Evolutionary conservation across 2,329 filamentous ascomycete species (phyloP).

Genomic region (Ceratocystis colombiana): DNA sequence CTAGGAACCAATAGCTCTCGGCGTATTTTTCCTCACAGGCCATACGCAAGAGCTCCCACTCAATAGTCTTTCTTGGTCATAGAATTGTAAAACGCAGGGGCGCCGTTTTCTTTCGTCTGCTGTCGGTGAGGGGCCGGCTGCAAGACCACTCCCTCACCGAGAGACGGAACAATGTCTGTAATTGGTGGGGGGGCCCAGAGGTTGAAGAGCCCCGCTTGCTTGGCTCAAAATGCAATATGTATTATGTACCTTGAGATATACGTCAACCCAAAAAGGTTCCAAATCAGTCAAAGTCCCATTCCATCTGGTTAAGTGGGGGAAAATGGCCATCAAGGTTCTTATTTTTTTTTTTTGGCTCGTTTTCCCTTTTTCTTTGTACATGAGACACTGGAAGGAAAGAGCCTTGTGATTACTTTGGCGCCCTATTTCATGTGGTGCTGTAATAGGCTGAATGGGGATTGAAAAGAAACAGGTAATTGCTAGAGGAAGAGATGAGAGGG

Average conservation of each 20-base stretch:
- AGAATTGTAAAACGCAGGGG: neutral
- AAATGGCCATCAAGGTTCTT: constrained; percentile 25
- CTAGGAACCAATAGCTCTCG: no score
- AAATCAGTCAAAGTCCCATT: constrained; percentile 20
- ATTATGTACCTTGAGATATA: constrained; percentile 6
- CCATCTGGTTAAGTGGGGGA: constrained; percentile 10
- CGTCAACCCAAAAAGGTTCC: constrained; percentile 13
- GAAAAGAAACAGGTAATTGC: neutral
- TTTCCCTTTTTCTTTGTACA: constrained; percentile 9
- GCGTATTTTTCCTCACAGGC: no score
- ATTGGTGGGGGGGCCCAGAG: neutral
- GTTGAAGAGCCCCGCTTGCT: constrained; percentile 17
- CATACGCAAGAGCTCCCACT: no score
- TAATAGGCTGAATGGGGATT: neutral
- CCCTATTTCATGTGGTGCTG: neutral
- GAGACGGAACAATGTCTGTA: neutral
- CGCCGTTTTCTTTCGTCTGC: neutral
- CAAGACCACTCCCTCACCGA: constrained; percentile 7
- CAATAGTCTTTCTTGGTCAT: neutral
- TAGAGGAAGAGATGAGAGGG: neutral
- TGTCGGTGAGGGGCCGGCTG: neutral
- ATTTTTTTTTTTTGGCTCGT: constrained; percentile 1
- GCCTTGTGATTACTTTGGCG: neutral
- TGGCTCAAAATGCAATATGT: neutral
- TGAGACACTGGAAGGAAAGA: constrained; percentile 7